Base-by-base conservation (phyloP, 305 asterid species). In the Rubia peregrina region DNA sequence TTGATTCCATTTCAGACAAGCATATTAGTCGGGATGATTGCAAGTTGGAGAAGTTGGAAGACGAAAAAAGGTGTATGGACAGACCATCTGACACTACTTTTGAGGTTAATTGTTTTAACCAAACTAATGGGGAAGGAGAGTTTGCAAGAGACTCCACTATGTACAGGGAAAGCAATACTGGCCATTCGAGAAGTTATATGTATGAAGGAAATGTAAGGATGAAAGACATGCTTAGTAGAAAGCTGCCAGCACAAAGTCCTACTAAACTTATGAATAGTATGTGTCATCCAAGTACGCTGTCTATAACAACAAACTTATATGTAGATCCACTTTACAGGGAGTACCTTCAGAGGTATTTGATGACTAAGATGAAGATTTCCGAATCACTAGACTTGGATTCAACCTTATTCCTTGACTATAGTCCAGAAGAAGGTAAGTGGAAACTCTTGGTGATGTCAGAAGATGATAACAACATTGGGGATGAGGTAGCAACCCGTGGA, bases 381-480 rank as follows among this genome's bases (percentile, higher is more conserved):
- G 73, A 78, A 70, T 71, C 80, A 57, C 68, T 67, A 21, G 86
- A 77, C 79, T 65, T 78, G 81, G 85, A 79, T 78, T 78, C 84
- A 76, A 72, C 80, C 70, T 76, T 88, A 60, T 74, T 85, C 83
- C 84, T 91, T 21, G 86, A 87, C 69, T 88, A 85, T 83, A 73
- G 81, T 68, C 93, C 95, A 66, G 92, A 91, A 78, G 96, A 85
- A 86, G 92, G 88, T 44, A 85, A 78, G 78, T 86, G 90, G 96
- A 90, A 87, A 83, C 85, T 88, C 71, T 80, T 84, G 81, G 90
- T 85, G 70, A 78, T 76, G 74, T 73, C 80, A 69, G 83, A 84
- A 72, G 78, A 79, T 41, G 67, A 70, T 70, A 80, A 33, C 81
- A 82, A 72, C 63, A 74, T 49, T 33, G 60, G 56, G 73, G 78